Conservation (phyloP, 148 eudicot species). For the Arctostaphylos glauca region DNA sequence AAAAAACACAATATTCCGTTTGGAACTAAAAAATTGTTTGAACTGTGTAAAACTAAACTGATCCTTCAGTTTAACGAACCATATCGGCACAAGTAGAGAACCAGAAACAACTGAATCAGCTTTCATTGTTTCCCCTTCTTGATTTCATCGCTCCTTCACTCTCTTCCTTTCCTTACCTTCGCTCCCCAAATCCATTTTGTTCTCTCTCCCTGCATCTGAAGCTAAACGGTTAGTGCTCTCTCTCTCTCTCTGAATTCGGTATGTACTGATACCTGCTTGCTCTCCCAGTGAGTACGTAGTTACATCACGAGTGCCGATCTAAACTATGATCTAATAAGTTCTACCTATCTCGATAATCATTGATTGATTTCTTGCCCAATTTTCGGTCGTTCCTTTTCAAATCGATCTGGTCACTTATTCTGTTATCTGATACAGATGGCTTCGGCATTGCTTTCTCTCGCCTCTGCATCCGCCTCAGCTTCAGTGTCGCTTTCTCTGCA, state of each 20-base stretch:
- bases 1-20: background rate
- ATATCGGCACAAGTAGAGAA: background rate
- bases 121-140: background rate
- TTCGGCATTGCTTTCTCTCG: slow-evolving; percentile 47
- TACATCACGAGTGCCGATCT: background rate
- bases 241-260: background rate
- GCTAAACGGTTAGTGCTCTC: background rate
- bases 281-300: background rate
- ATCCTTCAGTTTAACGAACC: background rate
- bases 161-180: background rate
- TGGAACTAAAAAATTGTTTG: background rate
- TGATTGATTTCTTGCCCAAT: slow-evolving; percentile 1
- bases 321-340: background rate
- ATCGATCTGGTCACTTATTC: background rate
- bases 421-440: slow-evolving; percentile 40
- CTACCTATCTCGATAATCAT: background rate
- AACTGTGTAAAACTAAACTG: background rate
- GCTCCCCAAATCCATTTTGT: background rate
- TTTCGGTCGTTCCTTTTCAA: background rate
- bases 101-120: background rate
- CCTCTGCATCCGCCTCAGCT: slow-evolving; percentile 36
- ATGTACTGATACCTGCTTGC: background rate
- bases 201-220: background rate
- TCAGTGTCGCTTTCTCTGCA: slow-evolving; percentile 43
- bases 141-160: background rate